Evolutionary conservation across 805 yeast genomes (phyloP).

Genomic region (Candida boleticola): DNA sequence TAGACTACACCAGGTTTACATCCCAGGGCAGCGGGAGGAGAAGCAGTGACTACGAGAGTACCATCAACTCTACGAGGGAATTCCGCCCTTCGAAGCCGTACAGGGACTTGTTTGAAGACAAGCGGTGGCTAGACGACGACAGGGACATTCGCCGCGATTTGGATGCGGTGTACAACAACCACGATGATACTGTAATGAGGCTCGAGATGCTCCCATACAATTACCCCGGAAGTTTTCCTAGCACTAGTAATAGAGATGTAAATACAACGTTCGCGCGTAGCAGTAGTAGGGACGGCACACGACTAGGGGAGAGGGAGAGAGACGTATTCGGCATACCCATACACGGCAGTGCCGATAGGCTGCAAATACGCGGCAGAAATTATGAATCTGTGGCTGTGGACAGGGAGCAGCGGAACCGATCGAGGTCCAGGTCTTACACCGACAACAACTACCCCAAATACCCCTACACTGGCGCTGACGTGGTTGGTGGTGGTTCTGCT

Average conservation of each 20-base stretch:
- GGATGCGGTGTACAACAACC: conserved; percentile 3
- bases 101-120: conserved; percentile 2
- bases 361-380: not conserved
- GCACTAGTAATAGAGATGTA: not conserved
- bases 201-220: conserved; percentile 4
- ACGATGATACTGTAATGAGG: conserved; percentile 6
- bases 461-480: too few relatives aligned
- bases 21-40: conserved; percentile 7
- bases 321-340: not conserved
- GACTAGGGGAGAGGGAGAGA: too few relatives aligned
- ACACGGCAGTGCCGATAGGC: not conserved
- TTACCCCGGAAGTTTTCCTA: conserved; percentile 5
- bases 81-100: conserved; percentile 2
- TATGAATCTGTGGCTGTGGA: too few relatives aligned
- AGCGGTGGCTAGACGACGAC: conserved; percentile 2
- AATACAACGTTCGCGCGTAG: not conserved
- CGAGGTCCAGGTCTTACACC: not conserved
- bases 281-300: too few relatives aligned
- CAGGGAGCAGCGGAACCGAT: too few relatives aligned
- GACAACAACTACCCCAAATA: not conserved
- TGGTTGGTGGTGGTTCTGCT: not conserved
- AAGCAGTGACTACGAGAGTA: conserved; percentile 1
- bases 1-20: conserved; percentile 31
- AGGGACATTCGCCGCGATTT: conserved; percentile 9
- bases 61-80: not conserved